Evolutionary conservation across 768 basidiomycete species (phyloP), one percentile per base, ranked within the genome.

Genomic region (Suillus variegatus): DNA sequence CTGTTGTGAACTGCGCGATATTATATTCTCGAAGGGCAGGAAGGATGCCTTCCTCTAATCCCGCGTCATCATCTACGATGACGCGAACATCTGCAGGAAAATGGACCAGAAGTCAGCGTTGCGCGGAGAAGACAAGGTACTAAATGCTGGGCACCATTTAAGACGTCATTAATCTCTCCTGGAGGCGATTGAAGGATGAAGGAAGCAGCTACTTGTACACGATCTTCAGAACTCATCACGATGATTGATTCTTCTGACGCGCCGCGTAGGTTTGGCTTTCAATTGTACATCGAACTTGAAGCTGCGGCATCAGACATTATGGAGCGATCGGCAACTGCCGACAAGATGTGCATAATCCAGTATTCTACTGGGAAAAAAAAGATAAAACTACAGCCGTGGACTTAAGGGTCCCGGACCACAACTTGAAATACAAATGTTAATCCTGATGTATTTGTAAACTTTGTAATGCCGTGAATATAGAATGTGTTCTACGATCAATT

Each of bases 121-220:
- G 47, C 54, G 8, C 22, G 46, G 36, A 60, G 47, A 55, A 68
- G 64, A 58, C 64, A 36, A 46, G 32, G 46, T 52, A 47, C 6
- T 22, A 52, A 32, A 66, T 57, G n/a, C 54, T 54, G 62, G 78
- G 67, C 66, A 93, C 94, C 95, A 71, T 93, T 93, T 62, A 98
- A 82, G 20, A 97, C 95, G 79, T 98, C 96, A 77, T 97, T 97
- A 69, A 98, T 95, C 81, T 99, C 93, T 54, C 96, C 96, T 1
- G 96, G 96, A 32, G 96, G 96, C 1, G 94, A 89, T 75, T 97
- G 96, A 0, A 93, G 83, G 38, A 99, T 81, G 72, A 97, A 93
- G 40, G 82, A 82, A 32, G 92, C 88, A 28, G 91, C 95, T 9
- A 85, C 84, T 72, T 87, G 81, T 55, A 93, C 87, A 36, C 89